Evolutionary conservation across 176 grass and related monocot species (phyloP), one percentile per base, ranked within the genome.

Genomic region (Dendrocalamus sinicus): DNA sequence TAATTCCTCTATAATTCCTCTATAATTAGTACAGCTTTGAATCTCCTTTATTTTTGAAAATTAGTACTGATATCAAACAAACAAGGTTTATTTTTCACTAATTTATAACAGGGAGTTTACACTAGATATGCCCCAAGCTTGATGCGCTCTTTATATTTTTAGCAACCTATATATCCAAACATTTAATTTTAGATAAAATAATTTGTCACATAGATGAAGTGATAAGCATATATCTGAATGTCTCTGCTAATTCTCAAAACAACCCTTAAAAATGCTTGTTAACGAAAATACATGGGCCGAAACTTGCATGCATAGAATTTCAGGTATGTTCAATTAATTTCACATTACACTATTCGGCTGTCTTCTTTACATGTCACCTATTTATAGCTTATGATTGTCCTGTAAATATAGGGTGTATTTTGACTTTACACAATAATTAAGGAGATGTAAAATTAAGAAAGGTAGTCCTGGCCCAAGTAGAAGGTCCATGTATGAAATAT

Each of bases 401-500:
- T 67, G 26, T 52, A 81, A 35, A 35, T 35, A 35, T 35, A 35
- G 1, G 32, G 32, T 35, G 32, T 35, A 3, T 35, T 35, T 35
- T 35, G 32, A 35, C 32, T 35, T 35, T 35, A 35, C 32, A 35
- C 32, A 35, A 35, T 3, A 35, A 35, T 35, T 35, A 35, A 35
- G 32, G 32, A 3, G 32, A 35, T 35, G 32, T 35, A 3, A 35
- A 35, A 35, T 35, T 35, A 35, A 35, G 32, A 35, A 35, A 35
- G 32, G 32, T 35, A 35, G 40, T 10, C 53, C 69, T 62, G 26
- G 32, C 9, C 55, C 4, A 64, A 46, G 47, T 55, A 35, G 32
- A 35, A 35, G 1, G 7, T 26, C 10, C n/a, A 30, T 67, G n/a
- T 72, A 45, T 76, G 61, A 75, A 84, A 75, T 84, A 54, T 53